These are phyloP conservation scores for Aplosporella prunicola DNA, from an alignment of 2,329 filamentous ascomycete species.

Conservation along the genomic window DNA sequence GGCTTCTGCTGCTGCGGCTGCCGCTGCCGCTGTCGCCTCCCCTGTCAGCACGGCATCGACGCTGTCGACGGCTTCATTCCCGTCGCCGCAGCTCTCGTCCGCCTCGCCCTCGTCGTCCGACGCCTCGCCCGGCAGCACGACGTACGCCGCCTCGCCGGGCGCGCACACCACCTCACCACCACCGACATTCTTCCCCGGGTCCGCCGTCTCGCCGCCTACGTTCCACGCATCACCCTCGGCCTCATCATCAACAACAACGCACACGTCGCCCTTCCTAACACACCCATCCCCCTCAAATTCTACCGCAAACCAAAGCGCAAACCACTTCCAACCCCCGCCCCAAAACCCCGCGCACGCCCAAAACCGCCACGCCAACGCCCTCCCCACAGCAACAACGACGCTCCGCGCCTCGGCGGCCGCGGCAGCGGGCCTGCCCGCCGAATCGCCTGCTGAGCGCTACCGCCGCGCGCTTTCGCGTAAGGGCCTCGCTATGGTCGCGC, in stretches of 20 bases:
- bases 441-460: constrained; percentile 1
- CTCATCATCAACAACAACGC: background rate
- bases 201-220: background rate
- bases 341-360: no score
- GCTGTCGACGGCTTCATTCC: no score
- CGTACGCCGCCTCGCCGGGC: background rate
- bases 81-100: no score
- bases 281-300: no score
- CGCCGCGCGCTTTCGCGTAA: constrained; percentile 5
- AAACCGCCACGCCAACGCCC: no score
- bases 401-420: background rate
- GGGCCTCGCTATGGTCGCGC: constrained; percentile 1
- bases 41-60: no score
- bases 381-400: background rate
- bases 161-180: background rate
- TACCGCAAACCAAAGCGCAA: no score
- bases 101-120: background rate
- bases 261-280: background rate
- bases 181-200: background rate
- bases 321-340: no score
- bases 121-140: background rate
- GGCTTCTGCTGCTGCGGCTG: no score
- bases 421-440: background rate
- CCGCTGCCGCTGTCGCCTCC: no score
- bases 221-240: background rate